Percentiles rank a stretch among this genome's conserved stretches.
These are phyloP conservation scores for Rhizopus microsporus DNA, from an alignment of 371 early-diverging fungal genomes.

Conservation along the genomic window DNA sequence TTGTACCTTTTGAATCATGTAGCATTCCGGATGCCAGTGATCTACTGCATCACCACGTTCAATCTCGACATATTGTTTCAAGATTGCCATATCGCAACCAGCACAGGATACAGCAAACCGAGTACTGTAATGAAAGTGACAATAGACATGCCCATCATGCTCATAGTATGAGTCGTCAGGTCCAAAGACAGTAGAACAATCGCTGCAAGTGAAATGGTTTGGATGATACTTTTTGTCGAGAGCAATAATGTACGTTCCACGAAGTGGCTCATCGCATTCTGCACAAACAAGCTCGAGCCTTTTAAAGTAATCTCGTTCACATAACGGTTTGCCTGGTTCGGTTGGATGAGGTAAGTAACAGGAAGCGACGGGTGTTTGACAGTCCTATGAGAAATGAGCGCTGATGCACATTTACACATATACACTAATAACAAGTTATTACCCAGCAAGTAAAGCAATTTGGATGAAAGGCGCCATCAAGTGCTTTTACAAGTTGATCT, in stretches of 20 bases:
- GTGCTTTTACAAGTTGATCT: slow-evolving; percentile 91
- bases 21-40: slow-evolving; percentile 98
- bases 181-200: slow-evolving; percentile 90
- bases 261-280: slow-evolving; percentile 84
- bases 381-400: slow-evolving; percentile 64
- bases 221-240: slow-evolving; percentile 90
- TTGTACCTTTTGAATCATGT: slow-evolving; percentile 89
- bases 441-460: slow-evolving; percentile 96
- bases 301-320: slow-evolving; percentile 90
- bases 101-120: slow-evolving; percentile 88
- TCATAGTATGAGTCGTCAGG: slow-evolving; percentile 96
- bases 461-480: slow-evolving; percentile 92
- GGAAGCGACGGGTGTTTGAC: slow-evolving; percentile 76
- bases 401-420: background rate
- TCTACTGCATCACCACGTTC: slow-evolving; percentile 72
- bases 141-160: slow-evolving; percentile 87
- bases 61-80: slow-evolving; percentile 93
- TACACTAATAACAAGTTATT: slow-evolving; percentile 6
- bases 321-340: slow-evolving; percentile 65
- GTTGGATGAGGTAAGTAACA: slow-evolving; percentile 82
- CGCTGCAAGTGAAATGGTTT: slow-evolving; percentile 95
- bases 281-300: slow-evolving; percentile 87
- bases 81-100: slow-evolving; percentile 90
- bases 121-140: slow-evolving; percentile 92
- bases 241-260: slow-evolving; percentile 92